Base-by-base conservation (phyloP, 768 basidiomycete species). In the Tricholoma sp. region DNA sequence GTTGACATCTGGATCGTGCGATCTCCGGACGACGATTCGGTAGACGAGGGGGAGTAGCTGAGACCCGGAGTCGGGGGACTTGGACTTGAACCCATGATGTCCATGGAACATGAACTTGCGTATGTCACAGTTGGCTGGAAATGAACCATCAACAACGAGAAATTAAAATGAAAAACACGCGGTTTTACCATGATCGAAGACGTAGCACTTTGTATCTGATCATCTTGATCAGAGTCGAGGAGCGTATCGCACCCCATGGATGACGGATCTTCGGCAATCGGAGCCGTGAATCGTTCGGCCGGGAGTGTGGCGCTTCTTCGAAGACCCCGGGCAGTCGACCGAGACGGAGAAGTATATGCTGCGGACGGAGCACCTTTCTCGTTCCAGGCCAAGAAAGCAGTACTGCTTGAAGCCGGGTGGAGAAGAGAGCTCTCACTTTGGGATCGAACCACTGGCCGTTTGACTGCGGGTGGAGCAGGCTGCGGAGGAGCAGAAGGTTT, bases 41-140 rank as follows among this genome's bases (percentile, higher is more conserved):
- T 83, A 3, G 83, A 79, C 1, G 82, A 78, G 0, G 85, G 85
- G 0, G 85, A 85, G 50, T 81, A 80, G 10, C 74, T 78, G 37
- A 86, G 78, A 17, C 75, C 72, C 0, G 84, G 84, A 0, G 82
- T 84, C n/a, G 78, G 70, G 9, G 83, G 81, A 59, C 76, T 78
- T 9, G 70, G 77, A 59, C 65, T 74, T 24, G 64, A 63, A 47
- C 65, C 66, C 42, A 63, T 57, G 31, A 54, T 60, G 20, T 61
- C 63, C 39, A 47, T 10, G 32, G 45, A 49, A 28, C 41, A 41
- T 6, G 34, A 50, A 39, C 44, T 47, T 47, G 28, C 41, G 6
- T 29, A 47, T 24, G 42, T 42, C 13, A 54, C n/a, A 53, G 6
- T 41, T 3, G 37, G 17, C 52, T 49, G n/a, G 31, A n/a, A 32